phyloP scores from a whole-genome alignment of 140 eudicot species.

The Ambrosia hybrid region DNA sequence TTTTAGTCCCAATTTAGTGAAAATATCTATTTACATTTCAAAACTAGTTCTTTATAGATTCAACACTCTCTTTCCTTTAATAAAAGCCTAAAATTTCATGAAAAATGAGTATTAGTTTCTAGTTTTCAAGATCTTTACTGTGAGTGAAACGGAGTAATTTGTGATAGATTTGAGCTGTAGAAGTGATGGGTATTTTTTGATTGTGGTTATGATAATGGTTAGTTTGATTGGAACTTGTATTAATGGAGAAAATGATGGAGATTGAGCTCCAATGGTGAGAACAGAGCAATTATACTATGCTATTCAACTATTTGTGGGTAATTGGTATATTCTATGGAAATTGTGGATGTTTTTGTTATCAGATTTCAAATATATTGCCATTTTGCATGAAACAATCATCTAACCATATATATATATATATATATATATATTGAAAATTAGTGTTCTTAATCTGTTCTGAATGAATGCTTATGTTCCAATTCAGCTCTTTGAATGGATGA shows the following conservation, averaged over 20 bases:
- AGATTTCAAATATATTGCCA: too few species aligned
- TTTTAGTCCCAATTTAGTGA: constrained; percentile 27
- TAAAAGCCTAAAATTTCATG: not conserved
- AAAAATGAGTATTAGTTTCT: not conserved
- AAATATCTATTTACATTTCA: constrained; percentile 5
- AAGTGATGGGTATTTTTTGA: constrained; percentile 14
- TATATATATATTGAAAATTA: not conserved
- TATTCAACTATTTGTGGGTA: constrained; percentile 88
- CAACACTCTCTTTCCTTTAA: not conserved
- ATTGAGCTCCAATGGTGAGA: constrained; percentile 71
- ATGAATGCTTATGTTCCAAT: constrained; percentile 3
- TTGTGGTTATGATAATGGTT: constrained; percentile 31
- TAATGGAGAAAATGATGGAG: constrained; percentile 45
- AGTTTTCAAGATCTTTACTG: not conserved
- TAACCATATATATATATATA: not conserved
- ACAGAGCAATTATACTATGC: constrained; percentile 71
- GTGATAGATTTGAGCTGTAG: constrained; percentile 31
- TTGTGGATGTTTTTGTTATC: too few species aligned
- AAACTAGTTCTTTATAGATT: constrained; percentile 2
- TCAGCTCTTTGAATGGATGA: constrained; percentile 48
- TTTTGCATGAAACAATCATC: too few species aligned
- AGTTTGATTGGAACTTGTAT: constrained; percentile 24
- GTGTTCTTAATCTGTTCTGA: too few species aligned
- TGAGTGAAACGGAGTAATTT: constrained; percentile 21
- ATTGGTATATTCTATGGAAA: too few species aligned